Evolutionary conservation across 108 stramenopile species (phyloP), one percentile per base, ranked within the genome.

Genomic region (Cyclostephanos invisitatus): DNA sequence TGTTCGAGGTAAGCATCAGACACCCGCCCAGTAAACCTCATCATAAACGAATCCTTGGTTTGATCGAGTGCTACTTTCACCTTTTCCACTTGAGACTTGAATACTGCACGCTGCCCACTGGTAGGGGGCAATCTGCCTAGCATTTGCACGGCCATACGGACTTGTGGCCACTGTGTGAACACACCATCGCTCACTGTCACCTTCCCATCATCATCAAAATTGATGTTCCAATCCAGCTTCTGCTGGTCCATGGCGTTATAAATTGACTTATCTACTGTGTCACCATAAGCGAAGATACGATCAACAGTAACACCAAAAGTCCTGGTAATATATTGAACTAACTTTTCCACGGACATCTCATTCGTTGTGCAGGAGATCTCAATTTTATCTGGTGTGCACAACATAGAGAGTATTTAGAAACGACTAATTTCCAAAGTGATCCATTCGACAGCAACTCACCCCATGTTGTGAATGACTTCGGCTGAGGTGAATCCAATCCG

Each of bases 91-190:
- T 85, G 84, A 36, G 68, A 24, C 65, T 79, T 78, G 65, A 85
- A 85, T 18, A 85, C 49, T n/a, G 57, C 74, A n/a, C 84, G 68
- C 60, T 85, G 84, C 21, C 84, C 84, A 72, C 84, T 85, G 17
- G 84, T 64, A 17, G 84, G 74, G 1, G 84, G 84, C 58, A 85
- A 66, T 35, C 81, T 62, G 22, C 64, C 67, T 46, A 82, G 69
- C 84, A 85, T 85, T 44, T 82, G 81, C 17, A 76, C 81, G 21
- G 84, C 84, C 84, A 85, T 85, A 22, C 84, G 81, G 17, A 85
- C 69, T 56, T 85, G 84, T 15, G 84, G 84, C 84, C 84, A 85
- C 12, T 80, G 84, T 12, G 84, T 67, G 40, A 75, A 85, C 24
- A 85, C 84, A 24, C 84, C 84, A 29, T 82, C 84, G 36, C 77